These are phyloP conservation scores for Dactylella cylindrospora DNA, from an alignment of 2,329 filamentous ascomycete species.

Conservation along the genomic window DNA sequence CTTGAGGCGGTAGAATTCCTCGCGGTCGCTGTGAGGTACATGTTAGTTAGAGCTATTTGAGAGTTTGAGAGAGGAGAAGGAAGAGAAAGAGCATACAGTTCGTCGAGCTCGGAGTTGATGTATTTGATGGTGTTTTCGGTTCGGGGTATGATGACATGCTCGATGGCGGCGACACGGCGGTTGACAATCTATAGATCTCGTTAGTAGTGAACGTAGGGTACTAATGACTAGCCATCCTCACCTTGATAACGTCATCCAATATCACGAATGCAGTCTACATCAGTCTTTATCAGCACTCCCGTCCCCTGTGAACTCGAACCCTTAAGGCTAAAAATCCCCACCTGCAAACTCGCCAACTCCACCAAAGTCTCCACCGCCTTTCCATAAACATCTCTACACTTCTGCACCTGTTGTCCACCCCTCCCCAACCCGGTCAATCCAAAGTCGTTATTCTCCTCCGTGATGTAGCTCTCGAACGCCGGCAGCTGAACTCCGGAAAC, in stretches of 20 bases:
- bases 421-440: conserved; percentile 93
- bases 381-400: conserved; percentile 92
- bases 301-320: not conserved
- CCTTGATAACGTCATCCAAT: conserved; percentile 97
- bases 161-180: conserved; percentile 95
- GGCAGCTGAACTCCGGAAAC: conserved; percentile 94
- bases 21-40: conserved; percentile 61
- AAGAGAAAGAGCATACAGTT: conserved; percentile 61
- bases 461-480: conserved; percentile 85
- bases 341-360: conserved; percentile 87
- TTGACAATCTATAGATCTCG: conserved; percentile 66
- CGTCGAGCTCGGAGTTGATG: conserved; percentile 90
- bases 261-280: conserved; percentile 89
- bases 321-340: conserved; percentile 50
- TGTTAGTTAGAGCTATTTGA: conserved; percentile 14
- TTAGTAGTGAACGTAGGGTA: not conserved
- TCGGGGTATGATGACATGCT: conserved; percentile 93
- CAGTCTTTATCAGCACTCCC: conserved; percentile 10
- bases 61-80: not conserved
- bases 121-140: conserved; percentile 99
- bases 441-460: conserved; percentile 92
- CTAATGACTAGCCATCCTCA: not conserved
- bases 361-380: conserved; percentile 93
- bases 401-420: conserved; percentile 94
- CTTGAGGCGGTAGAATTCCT: conserved; percentile 97